A percentile compares a stretch with the other conserved stretches of the same genome.
These are phyloP conservation scores for Amauroascus niger DNA, from an alignment of 2,329 filamentous ascomycete genomes.

Conservation along the genomic window DNA sequence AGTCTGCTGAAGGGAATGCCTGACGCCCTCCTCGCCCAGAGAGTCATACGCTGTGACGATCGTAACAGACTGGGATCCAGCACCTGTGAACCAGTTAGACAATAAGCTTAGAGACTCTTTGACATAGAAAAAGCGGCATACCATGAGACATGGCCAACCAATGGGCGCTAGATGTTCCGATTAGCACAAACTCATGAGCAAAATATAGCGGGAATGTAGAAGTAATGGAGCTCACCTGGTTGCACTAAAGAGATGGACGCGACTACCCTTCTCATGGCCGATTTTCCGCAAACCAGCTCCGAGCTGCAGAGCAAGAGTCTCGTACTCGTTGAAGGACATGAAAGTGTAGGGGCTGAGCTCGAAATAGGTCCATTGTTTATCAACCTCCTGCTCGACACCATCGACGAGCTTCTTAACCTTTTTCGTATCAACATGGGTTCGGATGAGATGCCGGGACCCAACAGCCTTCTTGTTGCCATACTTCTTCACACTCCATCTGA, in stretches of 20 bases:
- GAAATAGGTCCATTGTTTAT: constrained; percentile 87
- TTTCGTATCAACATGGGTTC: constrained; percentile 73
- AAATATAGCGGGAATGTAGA: neutral
- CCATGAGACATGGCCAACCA: constrained; percentile 78
- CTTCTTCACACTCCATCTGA: constrained; percentile 56
- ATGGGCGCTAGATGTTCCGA: constrained; percentile 48
- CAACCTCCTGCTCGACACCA: constrained; percentile 65
- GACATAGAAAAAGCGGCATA: constrained; percentile 23
- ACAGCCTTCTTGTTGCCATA: constrained; percentile 56
- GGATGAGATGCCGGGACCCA: constrained; percentile 63
- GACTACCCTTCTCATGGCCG: constrained; percentile 57
- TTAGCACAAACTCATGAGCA: neutral
- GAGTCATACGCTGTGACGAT: constrained; percentile 57
- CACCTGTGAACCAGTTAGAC: constrained; percentile 35
- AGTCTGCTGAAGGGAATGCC: constrained; percentile 28
- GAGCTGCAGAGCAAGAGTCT: constrained; percentile 57
- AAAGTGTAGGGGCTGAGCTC: constrained; percentile 71
- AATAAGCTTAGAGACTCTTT: neutral
- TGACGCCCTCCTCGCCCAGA: constrained; percentile 28
- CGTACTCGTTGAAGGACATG: constrained; percentile 70
- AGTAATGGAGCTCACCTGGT: constrained; percentile 50
- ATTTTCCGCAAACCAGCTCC: constrained; percentile 66
- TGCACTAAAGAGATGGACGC: constrained; percentile 72
- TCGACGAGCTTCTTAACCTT: constrained; percentile 83
- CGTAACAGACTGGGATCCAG: constrained; percentile 71